A percentile compares a stretch with the other conserved stretches of the same genome.
Evolutionary conservation across 441 rosid species (phyloP).

Genomic region (Gossypium aridum): DNA sequence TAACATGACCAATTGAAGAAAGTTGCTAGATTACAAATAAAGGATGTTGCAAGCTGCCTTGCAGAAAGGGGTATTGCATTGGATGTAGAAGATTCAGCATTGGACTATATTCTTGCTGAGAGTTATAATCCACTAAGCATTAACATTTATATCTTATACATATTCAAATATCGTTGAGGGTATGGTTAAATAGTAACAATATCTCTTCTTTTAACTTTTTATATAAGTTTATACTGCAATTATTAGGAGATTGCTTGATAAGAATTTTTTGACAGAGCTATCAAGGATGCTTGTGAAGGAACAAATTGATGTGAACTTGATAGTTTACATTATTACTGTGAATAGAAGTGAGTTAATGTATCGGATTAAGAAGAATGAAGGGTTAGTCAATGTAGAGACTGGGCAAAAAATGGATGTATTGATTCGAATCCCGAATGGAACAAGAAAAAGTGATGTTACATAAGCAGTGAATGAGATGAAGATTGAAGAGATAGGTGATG

Average conservation of each 20-base stretch:
- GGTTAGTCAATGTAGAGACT: slow-evolving; percentile 56
- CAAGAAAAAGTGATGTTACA: slow-evolving; percentile 44
- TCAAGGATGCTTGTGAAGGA: slow-evolving; percentile 72
- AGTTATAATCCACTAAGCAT: slow-evolving; percentile 75
- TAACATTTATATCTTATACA: background rate
- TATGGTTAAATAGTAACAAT: background rate
- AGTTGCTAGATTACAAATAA: slow-evolving; percentile 78
- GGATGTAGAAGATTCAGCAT: slow-evolving; percentile 72
- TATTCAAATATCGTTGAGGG: background rate
- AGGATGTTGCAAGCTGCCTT: slow-evolving; percentile 65
- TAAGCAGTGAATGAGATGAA: slow-evolving; percentile 83
- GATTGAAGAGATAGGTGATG: slow-evolving; percentile 65
- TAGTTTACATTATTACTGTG: slow-evolving; percentile 51
- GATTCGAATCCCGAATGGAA: slow-evolving; percentile 44
- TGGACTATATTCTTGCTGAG: slow-evolving; percentile 58
- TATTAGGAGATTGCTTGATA: slow-evolving; percentile 86
- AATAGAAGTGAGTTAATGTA: slow-evolving; percentile 36
- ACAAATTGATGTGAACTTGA: slow-evolving; percentile 74
- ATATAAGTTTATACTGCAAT: slow-evolving; percentile 75
- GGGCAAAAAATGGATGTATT: slow-evolving; percentile 62
- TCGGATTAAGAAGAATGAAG: slow-evolving; percentile 59
- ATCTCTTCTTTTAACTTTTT: background rate
- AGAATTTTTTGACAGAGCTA: slow-evolving; percentile 67
- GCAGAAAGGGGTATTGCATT: slow-evolving; percentile 80
- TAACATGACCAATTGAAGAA: slow-evolving; percentile 77